These are phyloP conservation scores for Trichoderma atroviride DNA, from an alignment of 2,329 filamentous ascomycete genomes.

Conservation along the genomic window DNA sequence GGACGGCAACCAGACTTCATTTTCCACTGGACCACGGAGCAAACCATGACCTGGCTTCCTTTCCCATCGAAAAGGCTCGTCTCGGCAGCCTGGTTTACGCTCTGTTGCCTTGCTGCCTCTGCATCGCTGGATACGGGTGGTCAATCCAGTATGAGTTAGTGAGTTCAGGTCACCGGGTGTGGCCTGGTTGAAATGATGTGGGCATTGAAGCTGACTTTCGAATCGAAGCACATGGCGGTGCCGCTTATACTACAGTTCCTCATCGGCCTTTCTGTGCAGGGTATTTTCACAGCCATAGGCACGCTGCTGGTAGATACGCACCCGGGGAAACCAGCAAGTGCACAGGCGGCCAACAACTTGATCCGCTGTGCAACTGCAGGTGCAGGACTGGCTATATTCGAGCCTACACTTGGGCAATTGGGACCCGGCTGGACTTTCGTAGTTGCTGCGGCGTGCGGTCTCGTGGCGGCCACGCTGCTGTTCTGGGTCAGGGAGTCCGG, in stretches of 20 bases:
- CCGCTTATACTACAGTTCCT: slow-evolving; percentile 47
- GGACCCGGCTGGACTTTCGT: not conserved
- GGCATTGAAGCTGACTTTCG: not conserved
- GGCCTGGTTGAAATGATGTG: not conserved
- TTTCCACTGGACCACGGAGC: slow-evolving; percentile 52
- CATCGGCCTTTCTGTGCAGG: slow-evolving; percentile 41
- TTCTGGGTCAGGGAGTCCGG: not conserved
- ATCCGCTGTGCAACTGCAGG: not conserved
- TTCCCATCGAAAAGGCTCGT: slow-evolving; percentile 44
- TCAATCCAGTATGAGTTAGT: slow-evolving; percentile 40
- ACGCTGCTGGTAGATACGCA: slow-evolving; percentile 50
- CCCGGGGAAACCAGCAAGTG: slow-evolving; percentile 31
- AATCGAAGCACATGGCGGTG: slow-evolving; percentile 38
- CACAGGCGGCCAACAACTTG: not conserved
- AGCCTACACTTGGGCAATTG: not conserved
- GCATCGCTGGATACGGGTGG: slow-evolving; percentile 44
- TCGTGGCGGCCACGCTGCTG: not conserved
- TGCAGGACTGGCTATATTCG: not conserved
- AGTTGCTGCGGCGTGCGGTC: not conserved
- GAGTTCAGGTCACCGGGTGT: not conserved
- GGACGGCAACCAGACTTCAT: slow-evolving; percentile 53
- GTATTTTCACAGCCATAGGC: slow-evolving; percentile 46
- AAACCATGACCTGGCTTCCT: slow-evolving; percentile 39
- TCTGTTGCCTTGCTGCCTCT: not conserved
- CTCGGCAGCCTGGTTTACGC: not conserved